Percentiles rank a stretch among this genome's conserved stretches.
These are phyloP conservation scores for Lentinula edodes DNA, from an alignment of 768 basidiomycete species.

Conservation along the genomic window DNA sequence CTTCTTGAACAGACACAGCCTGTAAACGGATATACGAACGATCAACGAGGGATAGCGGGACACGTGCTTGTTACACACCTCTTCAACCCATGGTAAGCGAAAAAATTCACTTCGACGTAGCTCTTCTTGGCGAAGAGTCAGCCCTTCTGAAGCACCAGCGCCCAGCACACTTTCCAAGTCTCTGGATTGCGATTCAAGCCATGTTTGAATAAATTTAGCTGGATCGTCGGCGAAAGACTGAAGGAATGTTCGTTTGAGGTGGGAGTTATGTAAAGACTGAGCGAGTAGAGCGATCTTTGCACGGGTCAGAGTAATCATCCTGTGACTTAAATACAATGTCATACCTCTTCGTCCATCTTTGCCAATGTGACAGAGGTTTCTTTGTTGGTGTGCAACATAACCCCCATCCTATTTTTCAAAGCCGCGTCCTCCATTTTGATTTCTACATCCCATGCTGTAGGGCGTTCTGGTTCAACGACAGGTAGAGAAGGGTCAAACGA, in stretches of 20 bases:
- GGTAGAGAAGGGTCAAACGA: constrained; percentile 55
- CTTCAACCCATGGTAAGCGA: constrained; percentile 86
- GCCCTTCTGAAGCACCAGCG: constrained; percentile 75
- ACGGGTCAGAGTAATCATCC: not conserved
- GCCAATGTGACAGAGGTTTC: constrained; percentile 63
- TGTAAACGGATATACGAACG: constrained; percentile 19
- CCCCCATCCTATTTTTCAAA: constrained; percentile 69
- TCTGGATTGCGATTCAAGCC: constrained; percentile 88
- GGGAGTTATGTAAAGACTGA: constrained; percentile 82
- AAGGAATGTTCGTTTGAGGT: constrained; percentile 83
- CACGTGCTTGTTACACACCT: constrained; percentile 28
- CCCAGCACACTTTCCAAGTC: constrained; percentile 89
- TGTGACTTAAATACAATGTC: constrained; percentile 3
- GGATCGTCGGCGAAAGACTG: constrained; percentile 78
- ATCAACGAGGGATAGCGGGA: not conserved
- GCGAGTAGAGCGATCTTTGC: constrained; percentile 73
- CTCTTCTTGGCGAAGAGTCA: constrained; percentile 82
- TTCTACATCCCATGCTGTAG: constrained; percentile 82
- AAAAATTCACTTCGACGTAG: constrained; percentile 87
- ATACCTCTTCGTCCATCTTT: constrained; percentile 88
- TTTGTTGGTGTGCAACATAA: constrained; percentile 63
- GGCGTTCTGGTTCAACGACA: constrained; percentile 69
- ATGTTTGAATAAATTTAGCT: constrained; percentile 77
- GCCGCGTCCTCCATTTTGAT: constrained; percentile 79
- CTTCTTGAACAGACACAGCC: constrained; percentile 84